phyloP scores from a whole-genome alignment of 208 protist genomes.

The Leishmania tropica region DNA sequence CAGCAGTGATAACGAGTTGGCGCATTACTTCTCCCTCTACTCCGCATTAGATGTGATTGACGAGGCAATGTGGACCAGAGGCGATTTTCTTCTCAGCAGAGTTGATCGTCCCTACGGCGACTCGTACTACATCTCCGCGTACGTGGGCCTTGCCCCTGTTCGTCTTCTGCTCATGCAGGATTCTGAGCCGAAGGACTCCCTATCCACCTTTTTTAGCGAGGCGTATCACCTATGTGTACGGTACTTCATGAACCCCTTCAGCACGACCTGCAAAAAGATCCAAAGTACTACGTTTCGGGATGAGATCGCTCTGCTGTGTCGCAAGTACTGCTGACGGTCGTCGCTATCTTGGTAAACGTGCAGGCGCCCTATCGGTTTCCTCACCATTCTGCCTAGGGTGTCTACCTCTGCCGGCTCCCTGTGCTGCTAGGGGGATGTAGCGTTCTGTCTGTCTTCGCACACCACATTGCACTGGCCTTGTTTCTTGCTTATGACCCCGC shows the following conservation, averaged over 20 bases:
- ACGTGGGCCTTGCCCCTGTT: conserved; percentile 54
- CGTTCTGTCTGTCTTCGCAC: too few species aligned
- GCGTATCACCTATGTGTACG: conserved; percentile 53
- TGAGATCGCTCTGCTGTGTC: conserved; percentile 18
- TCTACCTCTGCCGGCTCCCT: too few species aligned
- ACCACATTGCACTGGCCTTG: too few species aligned
- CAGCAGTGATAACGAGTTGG: conserved; percentile 22
- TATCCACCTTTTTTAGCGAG: conserved; percentile 48
- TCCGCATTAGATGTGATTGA: conserved; percentile 54
- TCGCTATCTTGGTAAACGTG: too few species aligned
- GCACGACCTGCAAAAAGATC: conserved; percentile 28
- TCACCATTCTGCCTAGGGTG: too few species aligned
- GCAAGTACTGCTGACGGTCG: conserved; percentile 28
- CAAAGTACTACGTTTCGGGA: conserved; percentile 25
- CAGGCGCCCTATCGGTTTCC: too few species aligned
- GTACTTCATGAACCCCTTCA: conserved; percentile 58
- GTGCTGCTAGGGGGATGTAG: too few species aligned
- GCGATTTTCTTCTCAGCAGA: conserved; percentile 46
- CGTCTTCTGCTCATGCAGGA: conserved; percentile 60
- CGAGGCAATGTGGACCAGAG: conserved; percentile 51
- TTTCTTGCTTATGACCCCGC: too few species aligned
- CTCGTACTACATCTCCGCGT: conserved; percentile 59
- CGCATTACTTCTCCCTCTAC: conserved; percentile 51
- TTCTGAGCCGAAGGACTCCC: conserved; percentile 42
- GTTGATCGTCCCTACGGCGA: conserved; percentile 54